phyloP scores from a whole-genome alignment of 2,329 filamentous ascomycete species.

The Catunica adiposa region DNA sequence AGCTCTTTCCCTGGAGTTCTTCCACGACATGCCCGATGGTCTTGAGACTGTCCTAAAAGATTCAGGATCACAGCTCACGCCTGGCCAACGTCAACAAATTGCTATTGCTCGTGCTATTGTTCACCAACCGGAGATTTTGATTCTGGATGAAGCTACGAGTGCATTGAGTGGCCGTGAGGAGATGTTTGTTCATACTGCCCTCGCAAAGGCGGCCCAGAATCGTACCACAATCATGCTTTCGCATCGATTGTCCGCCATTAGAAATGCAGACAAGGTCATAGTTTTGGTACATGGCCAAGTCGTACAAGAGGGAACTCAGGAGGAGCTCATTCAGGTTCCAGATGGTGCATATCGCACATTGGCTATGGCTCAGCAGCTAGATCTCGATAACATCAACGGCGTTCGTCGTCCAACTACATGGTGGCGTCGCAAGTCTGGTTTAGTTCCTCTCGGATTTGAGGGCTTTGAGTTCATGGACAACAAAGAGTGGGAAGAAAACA shows the following conservation, averaged over 20 bases:
- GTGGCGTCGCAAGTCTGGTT: constrained; percentile 13
- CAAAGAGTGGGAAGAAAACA: constrained; percentile 9
- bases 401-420: constrained; percentile 8
- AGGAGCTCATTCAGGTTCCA: constrained; percentile 30
- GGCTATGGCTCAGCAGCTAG: constrained; percentile 21
- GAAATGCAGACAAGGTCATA: constrained; percentile 45
- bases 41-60: constrained; percentile 32
- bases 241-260: constrained; percentile 38
- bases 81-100: constrained; percentile 49
- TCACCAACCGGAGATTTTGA: constrained; percentile 33
- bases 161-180: constrained; percentile 30
- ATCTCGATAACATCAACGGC: constrained; percentile 14
- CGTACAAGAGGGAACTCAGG: constrained; percentile 42
- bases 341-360: constrained; percentile 29
- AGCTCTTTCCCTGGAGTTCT: constrained; percentile 36
- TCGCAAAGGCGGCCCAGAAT: constrained; percentile 34
- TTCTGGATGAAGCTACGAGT: constrained; percentile 51
- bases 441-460: constrained; percentile 9
- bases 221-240: constrained; percentile 50
- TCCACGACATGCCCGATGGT: constrained; percentile 29
- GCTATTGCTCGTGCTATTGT: constrained; percentile 36
- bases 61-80: constrained; percentile 37
- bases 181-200: constrained; percentile 35
- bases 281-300: constrained; percentile 49
- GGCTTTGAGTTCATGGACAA: constrained; percentile 12